Percentiles rank a stretch among this genome's conserved stretches.
phyloP scores from a whole-genome alignment of 768 basidiomycete genomes.

The Lactarius evosmus region DNA sequence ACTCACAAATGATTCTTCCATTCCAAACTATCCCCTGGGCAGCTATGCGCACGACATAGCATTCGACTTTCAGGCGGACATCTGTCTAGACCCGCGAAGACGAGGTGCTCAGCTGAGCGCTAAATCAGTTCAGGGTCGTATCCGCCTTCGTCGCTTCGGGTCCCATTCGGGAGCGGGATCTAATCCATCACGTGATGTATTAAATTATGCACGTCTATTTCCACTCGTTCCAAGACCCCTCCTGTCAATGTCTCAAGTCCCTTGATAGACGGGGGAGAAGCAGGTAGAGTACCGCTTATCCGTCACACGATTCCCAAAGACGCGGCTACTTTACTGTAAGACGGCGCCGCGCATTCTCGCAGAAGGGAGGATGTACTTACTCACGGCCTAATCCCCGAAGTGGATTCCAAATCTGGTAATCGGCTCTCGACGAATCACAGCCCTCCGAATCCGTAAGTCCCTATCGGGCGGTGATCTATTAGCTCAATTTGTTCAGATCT shows the following conservation, averaged over 20 bases:
- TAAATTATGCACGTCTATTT: too few species aligned
- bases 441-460: not conserved
- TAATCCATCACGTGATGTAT: not conserved
- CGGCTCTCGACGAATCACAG: not conserved
- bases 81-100: not conserved
- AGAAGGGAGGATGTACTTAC: not conserved
- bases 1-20: not conserved
- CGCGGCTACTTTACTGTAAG: not conserved
- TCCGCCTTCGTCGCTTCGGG: not conserved
- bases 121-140: not conserved
- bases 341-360: not conserved
- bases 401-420: not conserved
- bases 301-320: not conserved
- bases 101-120: not conserved
- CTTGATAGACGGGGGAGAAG: not conserved
- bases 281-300: constrained; percentile 1
- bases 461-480: constrained; percentile 10
- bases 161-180: not conserved
- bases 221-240: too few species aligned
- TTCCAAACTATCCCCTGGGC: not conserved
- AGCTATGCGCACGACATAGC: not conserved
- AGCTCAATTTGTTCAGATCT: not conserved
- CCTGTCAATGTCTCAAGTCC: not conserved
- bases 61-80: not conserved
- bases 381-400: not conserved